phyloP scores from a whole-genome alignment of 176 grass and related monocot genomes.

The Bromus sterilis region DNA sequence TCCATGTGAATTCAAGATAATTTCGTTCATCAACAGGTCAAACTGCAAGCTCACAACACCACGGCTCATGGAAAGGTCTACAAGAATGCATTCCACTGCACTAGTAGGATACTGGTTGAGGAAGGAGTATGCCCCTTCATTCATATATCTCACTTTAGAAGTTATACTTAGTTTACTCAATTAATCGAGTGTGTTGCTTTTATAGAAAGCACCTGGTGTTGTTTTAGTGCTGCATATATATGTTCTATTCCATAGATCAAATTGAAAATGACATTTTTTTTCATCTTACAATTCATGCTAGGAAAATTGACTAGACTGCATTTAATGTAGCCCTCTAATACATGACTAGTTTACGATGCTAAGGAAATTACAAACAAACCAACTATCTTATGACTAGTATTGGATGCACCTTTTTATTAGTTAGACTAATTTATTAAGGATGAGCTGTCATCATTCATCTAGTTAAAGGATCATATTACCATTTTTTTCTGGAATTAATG shows the following conservation, averaged over 20 bases:
- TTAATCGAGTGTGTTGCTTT: neutral
- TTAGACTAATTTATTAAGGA: neutral
- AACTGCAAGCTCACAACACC: slow-evolving; percentile 96
- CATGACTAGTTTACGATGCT: neutral
- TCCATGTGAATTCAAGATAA: neutral
- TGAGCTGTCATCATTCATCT: neutral
- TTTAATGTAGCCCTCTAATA: neutral
- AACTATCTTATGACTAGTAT: neutral
- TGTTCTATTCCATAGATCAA: neutral
- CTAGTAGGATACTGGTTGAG: slow-evolving; percentile 66
- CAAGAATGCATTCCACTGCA: slow-evolving; percentile 82
- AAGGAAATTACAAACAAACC: neutral
- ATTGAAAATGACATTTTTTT: neutral
- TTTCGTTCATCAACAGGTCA: slow-evolving; percentile 47
- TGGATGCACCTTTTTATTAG: neutral
- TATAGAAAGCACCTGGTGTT: neutral
- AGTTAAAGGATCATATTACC: neutral
- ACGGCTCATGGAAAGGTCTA: slow-evolving; percentile 64
- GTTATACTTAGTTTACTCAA: neutral
- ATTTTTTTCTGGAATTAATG: neutral
- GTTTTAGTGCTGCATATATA: neutral
- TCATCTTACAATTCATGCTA: neutral
- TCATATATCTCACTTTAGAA: neutral
- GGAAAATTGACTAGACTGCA: neutral
- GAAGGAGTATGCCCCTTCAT: slow-evolving; percentile 77